Conservation (phyloP, 352 stramenopile genomes). For the Pythium apleroticum region DNA sequence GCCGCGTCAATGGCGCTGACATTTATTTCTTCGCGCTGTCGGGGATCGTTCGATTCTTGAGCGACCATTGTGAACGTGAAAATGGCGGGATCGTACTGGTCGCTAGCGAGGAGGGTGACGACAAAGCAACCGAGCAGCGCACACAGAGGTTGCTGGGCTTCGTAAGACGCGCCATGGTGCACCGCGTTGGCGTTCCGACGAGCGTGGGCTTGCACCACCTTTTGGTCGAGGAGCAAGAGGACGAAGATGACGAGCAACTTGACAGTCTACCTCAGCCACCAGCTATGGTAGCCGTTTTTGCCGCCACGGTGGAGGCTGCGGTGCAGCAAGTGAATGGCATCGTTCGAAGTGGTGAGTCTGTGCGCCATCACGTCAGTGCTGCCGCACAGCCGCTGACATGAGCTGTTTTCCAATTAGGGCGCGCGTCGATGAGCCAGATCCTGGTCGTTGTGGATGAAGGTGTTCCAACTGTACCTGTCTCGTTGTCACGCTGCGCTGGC, state of each 20-base stretch:
- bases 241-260: conserved; percentile 10
- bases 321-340: conserved; percentile 3
- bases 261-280: not conserved
- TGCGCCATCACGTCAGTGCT: too few relatives aligned
- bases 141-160: conserved; percentile 4
- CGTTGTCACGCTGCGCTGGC: conserved; percentile 3
- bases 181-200: conserved; percentile 12
- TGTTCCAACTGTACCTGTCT: not conserved
- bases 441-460: conserved; percentile 23
- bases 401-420: not conserved
- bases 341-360: conserved; percentile 1
- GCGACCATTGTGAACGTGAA: conserved; percentile 5
- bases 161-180: conserved; percentile 16
- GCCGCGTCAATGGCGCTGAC: conserved; percentile 22
- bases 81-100: conserved; percentile 8
- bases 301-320: conserved; percentile 6
- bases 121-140: not conserved
- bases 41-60: conserved; percentile 28
- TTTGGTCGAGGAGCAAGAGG: not conserved
- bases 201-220: conserved; percentile 4
- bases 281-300: conserved; percentile 9
- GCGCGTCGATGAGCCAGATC: conserved; percentile 4
- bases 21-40: conserved; percentile 30
- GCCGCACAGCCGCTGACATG: too few relatives aligned
- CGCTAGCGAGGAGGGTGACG: not conserved